Percentiles rank a stretch among this genome's conserved stretches.
Evolutionary conservation across 352 stramenopile species (phyloP).

Genomic region (Globisporangium paddicum): DNA sequence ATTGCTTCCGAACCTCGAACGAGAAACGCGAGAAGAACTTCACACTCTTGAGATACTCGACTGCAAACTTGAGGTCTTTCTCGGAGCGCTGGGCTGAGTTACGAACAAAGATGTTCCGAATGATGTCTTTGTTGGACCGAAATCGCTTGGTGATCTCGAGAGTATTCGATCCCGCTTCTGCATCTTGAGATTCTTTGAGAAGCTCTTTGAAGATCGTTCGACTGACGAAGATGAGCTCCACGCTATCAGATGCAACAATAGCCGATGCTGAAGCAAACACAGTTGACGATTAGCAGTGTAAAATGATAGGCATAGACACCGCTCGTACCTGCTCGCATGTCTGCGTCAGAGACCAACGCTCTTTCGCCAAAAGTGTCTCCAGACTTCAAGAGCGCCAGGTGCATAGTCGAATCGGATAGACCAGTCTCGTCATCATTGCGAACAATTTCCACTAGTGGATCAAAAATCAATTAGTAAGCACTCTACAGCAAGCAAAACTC

Average conservation of each 20-base stretch:
- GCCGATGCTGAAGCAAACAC: slow-evolving; percentile 37
- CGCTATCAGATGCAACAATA: slow-evolving; percentile 34
- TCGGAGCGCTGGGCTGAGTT: slow-evolving; percentile 60
- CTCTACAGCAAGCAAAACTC: neutral
- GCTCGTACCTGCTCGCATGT: slow-evolving; percentile 48
- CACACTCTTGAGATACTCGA: slow-evolving; percentile 84
- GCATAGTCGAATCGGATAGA: slow-evolving; percentile 14
- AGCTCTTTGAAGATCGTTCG: slow-evolving; percentile 62
- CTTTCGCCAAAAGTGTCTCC: slow-evolving; percentile 79
- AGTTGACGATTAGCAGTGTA: neutral
- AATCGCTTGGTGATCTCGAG: slow-evolving; percentile 78
- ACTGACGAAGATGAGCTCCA: slow-evolving; percentile 71
- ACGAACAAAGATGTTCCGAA: slow-evolving; percentile 82
- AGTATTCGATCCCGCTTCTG: slow-evolving; percentile 25
- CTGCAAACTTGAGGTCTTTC: slow-evolving; percentile 81
- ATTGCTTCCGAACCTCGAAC: slow-evolving; percentile 81
- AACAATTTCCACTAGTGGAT: slow-evolving; percentile 47
- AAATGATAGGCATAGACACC: neutral
- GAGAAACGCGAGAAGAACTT: slow-evolving; percentile 86
- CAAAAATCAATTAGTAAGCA: neutral
- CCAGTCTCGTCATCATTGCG: slow-evolving; percentile 18
- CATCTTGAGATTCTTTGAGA: slow-evolving; percentile 56
- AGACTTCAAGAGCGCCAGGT: slow-evolving; percentile 38
- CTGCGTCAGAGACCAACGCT: slow-evolving; percentile 51
- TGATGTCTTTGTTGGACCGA: slow-evolving; percentile 84